phyloP scores from a whole-genome alignment of 2,329 filamentous ascomycete species.

The Dryadomyces quercivorus region DNA sequence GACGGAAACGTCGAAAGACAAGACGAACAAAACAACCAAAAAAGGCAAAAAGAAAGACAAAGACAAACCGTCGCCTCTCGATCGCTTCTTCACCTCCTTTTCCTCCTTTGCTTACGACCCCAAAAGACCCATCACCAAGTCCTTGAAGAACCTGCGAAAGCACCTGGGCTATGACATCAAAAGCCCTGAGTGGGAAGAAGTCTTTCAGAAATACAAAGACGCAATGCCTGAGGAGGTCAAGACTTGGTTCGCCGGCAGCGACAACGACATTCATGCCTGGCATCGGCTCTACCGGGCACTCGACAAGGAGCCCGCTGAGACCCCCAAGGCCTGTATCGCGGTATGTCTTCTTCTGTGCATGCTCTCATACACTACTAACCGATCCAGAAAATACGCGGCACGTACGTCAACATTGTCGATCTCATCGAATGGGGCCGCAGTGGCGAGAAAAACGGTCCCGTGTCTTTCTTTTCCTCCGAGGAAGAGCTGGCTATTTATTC shows the following conservation, averaged over 20 bases:
- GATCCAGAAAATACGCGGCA: background rate
- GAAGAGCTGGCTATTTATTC: background rate
- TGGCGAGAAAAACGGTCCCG: background rate
- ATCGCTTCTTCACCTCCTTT: slow-evolving; percentile 3
- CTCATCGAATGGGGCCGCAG: slow-evolving; percentile 3
- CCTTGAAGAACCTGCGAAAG: background rate
- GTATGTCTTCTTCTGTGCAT: background rate
- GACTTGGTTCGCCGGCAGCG: slow-evolving; percentile 2
- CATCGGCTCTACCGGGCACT: slow-evolving; percentile 3
- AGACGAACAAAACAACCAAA: background rate
- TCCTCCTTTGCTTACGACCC: slow-evolving; percentile 1
- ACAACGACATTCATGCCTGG: slow-evolving; percentile 1
- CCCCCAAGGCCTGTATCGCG: background rate
- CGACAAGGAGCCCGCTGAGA: background rate
- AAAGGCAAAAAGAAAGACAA: background rate
- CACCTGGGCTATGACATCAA: background rate
- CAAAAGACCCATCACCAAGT: background rate
- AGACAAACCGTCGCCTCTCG: background rate
- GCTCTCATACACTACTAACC: background rate
- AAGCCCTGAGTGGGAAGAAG: background rate
- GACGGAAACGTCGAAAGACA: background rate
- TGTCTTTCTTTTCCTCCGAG: background rate
- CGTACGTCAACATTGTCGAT: slow-evolving; percentile 8
- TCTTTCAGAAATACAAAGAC: background rate
- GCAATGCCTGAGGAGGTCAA: slow-evolving; percentile 3